Conservation (phyloP, 306 rosid genomes). For the Prunus mume region DNA sequence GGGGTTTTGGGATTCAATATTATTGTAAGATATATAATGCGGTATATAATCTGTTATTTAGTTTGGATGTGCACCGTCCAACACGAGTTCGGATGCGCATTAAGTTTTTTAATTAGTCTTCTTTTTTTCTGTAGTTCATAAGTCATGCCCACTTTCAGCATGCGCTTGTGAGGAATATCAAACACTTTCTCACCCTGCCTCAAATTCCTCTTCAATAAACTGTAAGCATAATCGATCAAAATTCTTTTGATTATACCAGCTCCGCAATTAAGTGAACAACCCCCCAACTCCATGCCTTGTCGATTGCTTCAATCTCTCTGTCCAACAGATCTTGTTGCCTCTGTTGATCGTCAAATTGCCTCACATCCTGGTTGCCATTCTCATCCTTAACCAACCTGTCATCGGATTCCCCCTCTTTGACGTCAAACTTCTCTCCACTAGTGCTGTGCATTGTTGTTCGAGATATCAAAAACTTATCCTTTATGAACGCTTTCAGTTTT, state of each 20-base stretch:
- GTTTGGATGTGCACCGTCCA: too few species aligned
- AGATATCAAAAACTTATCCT: constrained; percentile 10
- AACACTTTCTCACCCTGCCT: constrained; percentile 50
- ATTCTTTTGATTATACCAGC: constrained; percentile 37
- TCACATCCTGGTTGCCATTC: constrained; percentile 4
- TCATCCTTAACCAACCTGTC: neutral
- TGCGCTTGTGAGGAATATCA: constrained; percentile 61
- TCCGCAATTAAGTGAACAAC: constrained; percentile 70
- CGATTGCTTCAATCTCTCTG: constrained; percentile 35
- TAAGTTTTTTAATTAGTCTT: too few species aligned
- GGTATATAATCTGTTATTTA: too few species aligned
- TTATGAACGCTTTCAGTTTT: constrained; percentile 44
- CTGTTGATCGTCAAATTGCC: neutral
- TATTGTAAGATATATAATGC: too few species aligned
- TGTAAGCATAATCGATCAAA: constrained; percentile 56
- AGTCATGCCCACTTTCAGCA: constrained; percentile 79
- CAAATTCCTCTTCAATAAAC: constrained; percentile 52
- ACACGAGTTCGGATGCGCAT: too few species aligned
- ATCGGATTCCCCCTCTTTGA: neutral
- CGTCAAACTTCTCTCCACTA: neutral
- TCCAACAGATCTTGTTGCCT: constrained; percentile 2
- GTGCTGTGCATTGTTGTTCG: neutral
- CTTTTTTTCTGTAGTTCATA: constrained; percentile 39
- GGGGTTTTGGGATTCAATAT: too few species aligned
- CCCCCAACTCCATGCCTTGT: constrained; percentile 45